Conservation (phyloP, 1,139 yeast species). For the Magnusiomyces magnusii region DNA sequence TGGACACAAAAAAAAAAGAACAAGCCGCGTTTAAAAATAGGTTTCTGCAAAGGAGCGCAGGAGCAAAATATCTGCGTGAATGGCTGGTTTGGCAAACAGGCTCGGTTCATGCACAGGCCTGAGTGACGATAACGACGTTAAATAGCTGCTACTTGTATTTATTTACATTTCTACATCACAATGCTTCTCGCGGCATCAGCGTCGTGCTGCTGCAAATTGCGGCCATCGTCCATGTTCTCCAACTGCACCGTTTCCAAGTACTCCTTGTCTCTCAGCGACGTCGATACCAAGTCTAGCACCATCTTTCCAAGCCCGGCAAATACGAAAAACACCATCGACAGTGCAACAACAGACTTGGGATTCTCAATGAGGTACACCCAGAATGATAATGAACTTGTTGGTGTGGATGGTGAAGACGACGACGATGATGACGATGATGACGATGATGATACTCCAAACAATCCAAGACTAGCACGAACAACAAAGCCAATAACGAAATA, state of each 20-base stretch:
- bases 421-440: too few species aligned
- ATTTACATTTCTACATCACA: background rate
- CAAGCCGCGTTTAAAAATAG: too few species aligned
- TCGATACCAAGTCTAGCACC: constrained; percentile 9
- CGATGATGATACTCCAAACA: background rate
- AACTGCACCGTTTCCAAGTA: constrained; percentile 32
- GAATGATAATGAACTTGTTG: background rate
- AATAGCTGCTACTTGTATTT: background rate
- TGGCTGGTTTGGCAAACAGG: too few species aligned
- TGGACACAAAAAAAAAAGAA: too few species aligned
- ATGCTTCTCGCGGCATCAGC: background rate
- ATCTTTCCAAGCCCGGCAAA: background rate
- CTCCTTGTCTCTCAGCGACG: constrained; percentile 29
- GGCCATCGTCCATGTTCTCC: constrained; percentile 28
- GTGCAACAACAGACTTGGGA: constrained; percentile 17
- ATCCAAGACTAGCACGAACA: background rate
- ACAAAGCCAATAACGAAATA: background rate
- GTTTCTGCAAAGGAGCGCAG: too few species aligned
- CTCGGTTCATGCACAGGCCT: too few species aligned
- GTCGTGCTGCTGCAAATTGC: too few species aligned
- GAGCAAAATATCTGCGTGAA: too few species aligned
- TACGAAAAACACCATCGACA: constrained; percentile 11
- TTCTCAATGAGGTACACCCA: background rate
- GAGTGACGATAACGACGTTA: too few species aligned
- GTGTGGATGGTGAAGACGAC: too few species aligned